Percentiles rank a stretch among this genome's conserved stretches.
Conservation (phyloP, 345 rosid species). For the Bretschneidera sinensis region DNA sequence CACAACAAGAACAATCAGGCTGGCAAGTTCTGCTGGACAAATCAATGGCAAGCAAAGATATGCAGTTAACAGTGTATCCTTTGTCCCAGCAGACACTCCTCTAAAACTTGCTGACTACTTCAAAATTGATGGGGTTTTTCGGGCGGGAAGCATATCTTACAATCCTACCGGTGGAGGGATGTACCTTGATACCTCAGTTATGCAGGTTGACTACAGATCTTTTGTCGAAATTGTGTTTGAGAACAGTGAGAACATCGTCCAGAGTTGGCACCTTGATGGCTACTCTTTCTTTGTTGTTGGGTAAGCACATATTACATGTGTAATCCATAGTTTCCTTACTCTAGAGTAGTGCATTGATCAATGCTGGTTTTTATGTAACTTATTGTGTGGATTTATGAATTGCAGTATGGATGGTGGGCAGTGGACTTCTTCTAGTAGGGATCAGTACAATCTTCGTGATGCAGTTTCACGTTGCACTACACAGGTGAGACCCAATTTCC, state of each 20-base stretch:
- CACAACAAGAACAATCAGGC: conserved; percentile 59
- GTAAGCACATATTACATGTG: conserved; percentile 35
- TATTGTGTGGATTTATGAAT: not conserved
- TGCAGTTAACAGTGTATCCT: conserved; percentile 84
- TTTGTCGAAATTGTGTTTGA: conserved; percentile 76
- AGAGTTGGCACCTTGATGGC: conserved; percentile 87
- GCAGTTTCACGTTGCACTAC: conserved; percentile 69
- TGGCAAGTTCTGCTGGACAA: conserved; percentile 79
- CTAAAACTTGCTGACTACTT: conserved; percentile 85
- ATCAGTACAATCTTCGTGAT: conserved; percentile 75
- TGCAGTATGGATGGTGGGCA: conserved; percentile 96
- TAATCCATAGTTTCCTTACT: not conserved
- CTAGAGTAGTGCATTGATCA: not conserved
- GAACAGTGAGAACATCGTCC: conserved; percentile 67
- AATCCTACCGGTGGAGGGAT: conserved; percentile 70
- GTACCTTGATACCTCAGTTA: conserved; percentile 80
- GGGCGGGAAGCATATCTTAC: conserved; percentile 55
- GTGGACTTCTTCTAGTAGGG: conserved; percentile 66
- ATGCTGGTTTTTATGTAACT: not conserved
- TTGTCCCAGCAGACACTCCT: conserved; percentile 72
- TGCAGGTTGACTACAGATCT: conserved; percentile 65
- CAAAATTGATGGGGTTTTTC: conserved; percentile 82
- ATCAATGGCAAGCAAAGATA: conserved; percentile 85
- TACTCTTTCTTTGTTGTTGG: conserved; percentile 90
- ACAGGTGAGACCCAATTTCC: conserved; percentile 44